phyloP scores from a whole-genome alignment of 78 protist genomes.

The Protostelium mycophagum region DNA sequence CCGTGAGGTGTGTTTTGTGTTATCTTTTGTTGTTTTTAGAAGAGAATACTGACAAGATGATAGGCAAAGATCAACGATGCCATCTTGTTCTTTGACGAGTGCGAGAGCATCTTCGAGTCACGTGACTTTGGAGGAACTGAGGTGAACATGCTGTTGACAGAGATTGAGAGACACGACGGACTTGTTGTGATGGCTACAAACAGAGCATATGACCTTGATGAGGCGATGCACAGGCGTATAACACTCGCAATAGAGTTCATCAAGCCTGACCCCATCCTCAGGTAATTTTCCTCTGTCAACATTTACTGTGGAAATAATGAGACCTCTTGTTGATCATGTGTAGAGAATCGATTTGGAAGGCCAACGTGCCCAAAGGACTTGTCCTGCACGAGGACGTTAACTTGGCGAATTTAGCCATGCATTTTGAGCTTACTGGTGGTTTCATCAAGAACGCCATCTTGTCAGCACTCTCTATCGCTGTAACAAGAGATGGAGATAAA shows the following conservation, averaged over 20 bases:
- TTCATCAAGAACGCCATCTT: slow-evolving; percentile 69
- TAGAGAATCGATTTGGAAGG: slow-evolving; percentile 9
- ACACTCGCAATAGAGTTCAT: slow-evolving; percentile 62
- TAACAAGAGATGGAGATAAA: slow-evolving; percentile 31
- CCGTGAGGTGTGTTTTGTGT: too few species aligned
- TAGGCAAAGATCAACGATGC: slow-evolving; percentile 68
- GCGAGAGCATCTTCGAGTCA: slow-evolving; percentile 63
- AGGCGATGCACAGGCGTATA: slow-evolving; percentile 75
- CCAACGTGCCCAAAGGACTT: neutral
- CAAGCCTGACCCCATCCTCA: slow-evolving; percentile 38
- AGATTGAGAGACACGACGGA: slow-evolving; percentile 54
- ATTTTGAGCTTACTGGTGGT: slow-evolving; percentile 74
- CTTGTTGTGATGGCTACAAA: slow-evolving; percentile 72
- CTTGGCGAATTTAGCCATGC: slow-evolving; percentile 30
- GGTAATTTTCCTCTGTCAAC: slow-evolving; percentile 54
- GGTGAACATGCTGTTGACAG: slow-evolving; percentile 40
- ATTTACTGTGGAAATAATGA: too few species aligned
- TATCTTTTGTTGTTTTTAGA: too few species aligned
- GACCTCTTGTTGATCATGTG: slow-evolving; percentile 38
- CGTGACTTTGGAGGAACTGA: slow-evolving; percentile 18
- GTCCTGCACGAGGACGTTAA: slow-evolving; percentile 35
- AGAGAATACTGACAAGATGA: too few species aligned
- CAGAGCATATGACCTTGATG: slow-evolving; percentile 63
- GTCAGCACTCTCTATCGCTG: slow-evolving; percentile 44
- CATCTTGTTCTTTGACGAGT: slow-evolving; percentile 75